Evolutionary conservation across 2,329 filamentous ascomycete species (phyloP), one percentile per base, ranked within the genome.

Genomic region (Rhynchosporium agropyri): DNA sequence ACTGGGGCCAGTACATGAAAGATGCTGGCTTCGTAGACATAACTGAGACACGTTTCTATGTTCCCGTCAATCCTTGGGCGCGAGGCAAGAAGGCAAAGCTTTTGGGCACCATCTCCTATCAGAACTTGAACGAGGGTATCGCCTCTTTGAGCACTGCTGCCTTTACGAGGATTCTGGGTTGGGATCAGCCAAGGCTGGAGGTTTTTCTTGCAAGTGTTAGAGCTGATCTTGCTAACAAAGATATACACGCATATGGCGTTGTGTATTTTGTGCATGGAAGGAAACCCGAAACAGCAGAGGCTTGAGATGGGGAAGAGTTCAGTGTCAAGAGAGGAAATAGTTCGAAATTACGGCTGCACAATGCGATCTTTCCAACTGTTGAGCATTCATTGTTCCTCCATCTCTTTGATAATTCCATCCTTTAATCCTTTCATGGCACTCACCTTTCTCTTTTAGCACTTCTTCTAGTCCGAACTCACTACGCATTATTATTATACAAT

Each of bases 21-120:
- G 67, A 68, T 1, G 63, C 64, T 4, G 75, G 72, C 0, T 77
- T 71, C 56, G 67, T 70, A 12, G 72, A 76, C 53, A 62, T 77
- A 1, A 63, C 61, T 1, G 68, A 73, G 50, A 63, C 65, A 9
- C 65, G 64, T 1, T 62, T 71, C 51, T 84, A 81, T 69, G 76
- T 84, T 38, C 83, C 83, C 0, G 75, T 81, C 50, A 83, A 81
- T 28, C 75, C 76, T 2, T 86, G 84, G 84, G 76, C 83, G 0
- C 79, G 77, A 63, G 73, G 67, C 33, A 63, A 65, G 53, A 63
- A 66, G 33, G 61, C 59, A 33, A 65, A 63, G n/a, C n/a, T 65
- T 3, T 28, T 65, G 0, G 61, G 64, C 9, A 55, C 58, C 9
- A 63, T 65, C 28, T 58, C 51, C n/a, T 38, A 58, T 10, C 65